Evolutionary conservation across 2,329 filamentous ascomycete genomes (phyloP), one percentile per base, ranked within the genome.

Genomic region (Pseudogymnoascus sp.): DNA sequence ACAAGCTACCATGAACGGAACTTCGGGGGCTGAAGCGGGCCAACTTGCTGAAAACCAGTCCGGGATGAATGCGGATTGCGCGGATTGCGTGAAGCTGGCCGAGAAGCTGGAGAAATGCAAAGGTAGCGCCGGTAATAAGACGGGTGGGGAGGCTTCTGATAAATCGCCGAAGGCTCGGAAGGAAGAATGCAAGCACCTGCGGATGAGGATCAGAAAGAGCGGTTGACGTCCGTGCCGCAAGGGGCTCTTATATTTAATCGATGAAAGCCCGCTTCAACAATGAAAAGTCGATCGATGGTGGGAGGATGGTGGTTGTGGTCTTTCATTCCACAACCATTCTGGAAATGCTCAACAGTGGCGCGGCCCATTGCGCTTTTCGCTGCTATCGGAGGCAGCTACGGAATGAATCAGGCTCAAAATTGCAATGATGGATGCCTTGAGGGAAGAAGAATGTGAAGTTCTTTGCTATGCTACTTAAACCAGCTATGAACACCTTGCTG

Each of bases 71-170:
- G 21, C 3, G 16, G 11, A 57, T 36, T 57, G 51, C 10, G 77
- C 73, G 4, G 76, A 77, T 0, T 74, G 73, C 68, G 82, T 21
- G 14, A 61, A 64, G 36, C 23, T 64, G 5, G 63, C 63, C 6
- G 31, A 41, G 25, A 64, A 62, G 69, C 41, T 63, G 6, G 51
- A 57, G 28, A 57, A 57, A 14, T 57, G 51, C 51, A 57, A 57
- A 31, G n/a, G 51, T 57, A 57, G 28, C 51, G 51, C 28, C 28
- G 51, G 2, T 7, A 57, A 34, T 14, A 57, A 34, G 28, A n/a
- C n/a, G 28, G 19, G 7, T 21, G 51, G n/a, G 16, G 51, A 21
- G 5, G 28, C 28, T 36, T 57, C 51, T 34, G 28, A 57, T 57
- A 57, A 57, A 57, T 34, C 28, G 10, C 51, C 51, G 11, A 57